Percentiles rank a stretch among this genome's conserved stretches.
phyloP scores from a whole-genome alignment of 768 basidiomycete genomes.

The Leccinellum albellum region DNA sequence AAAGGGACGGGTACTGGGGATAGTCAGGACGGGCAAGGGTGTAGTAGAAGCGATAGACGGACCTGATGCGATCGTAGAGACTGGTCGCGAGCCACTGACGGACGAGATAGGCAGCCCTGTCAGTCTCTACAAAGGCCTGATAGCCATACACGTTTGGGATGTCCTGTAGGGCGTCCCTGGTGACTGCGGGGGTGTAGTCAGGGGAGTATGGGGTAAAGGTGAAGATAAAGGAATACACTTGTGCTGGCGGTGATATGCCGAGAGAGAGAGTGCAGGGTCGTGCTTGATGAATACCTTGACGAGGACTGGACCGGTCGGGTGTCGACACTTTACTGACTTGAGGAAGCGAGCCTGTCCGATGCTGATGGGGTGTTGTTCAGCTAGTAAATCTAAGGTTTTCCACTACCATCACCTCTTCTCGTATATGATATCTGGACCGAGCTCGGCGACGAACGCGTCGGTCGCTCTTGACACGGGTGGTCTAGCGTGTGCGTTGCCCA shows the following conservation, averaged over 20 bases:
- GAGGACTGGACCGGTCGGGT: constrained; percentile 78
- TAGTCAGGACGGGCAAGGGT: neutral
- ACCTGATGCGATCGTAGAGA: constrained; percentile 97
- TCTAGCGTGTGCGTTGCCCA: constrained; percentile 79
- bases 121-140: constrained; percentile 88
- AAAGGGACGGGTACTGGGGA: constrained; percentile 87
- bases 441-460: constrained; percentile 87
- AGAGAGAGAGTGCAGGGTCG: constrained; percentile 76
- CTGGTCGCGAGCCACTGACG: constrained; percentile 94
- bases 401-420: constrained; percentile 71
- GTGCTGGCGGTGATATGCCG: constrained; percentile 68
- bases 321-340: constrained; percentile 86
- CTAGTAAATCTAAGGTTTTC: neutral
- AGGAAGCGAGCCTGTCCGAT: constrained; percentile 36
- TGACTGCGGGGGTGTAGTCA: constrained; percentile 46
- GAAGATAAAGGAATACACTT: constrained; percentile 61
- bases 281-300: constrained; percentile 96
- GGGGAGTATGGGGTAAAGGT: fast-evolving
- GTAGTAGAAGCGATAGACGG: constrained; percentile 18
- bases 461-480: constrained; percentile 51
- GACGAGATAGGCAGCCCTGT: constrained; percentile 92
- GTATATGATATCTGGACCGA: constrained; percentile 83
- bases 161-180: constrained; percentile 79
- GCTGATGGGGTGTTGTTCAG: constrained; percentile 7
- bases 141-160: constrained; percentile 88